Conservation (phyloP, 169 alveolate species). For the Eimeria zaria region DNA sequence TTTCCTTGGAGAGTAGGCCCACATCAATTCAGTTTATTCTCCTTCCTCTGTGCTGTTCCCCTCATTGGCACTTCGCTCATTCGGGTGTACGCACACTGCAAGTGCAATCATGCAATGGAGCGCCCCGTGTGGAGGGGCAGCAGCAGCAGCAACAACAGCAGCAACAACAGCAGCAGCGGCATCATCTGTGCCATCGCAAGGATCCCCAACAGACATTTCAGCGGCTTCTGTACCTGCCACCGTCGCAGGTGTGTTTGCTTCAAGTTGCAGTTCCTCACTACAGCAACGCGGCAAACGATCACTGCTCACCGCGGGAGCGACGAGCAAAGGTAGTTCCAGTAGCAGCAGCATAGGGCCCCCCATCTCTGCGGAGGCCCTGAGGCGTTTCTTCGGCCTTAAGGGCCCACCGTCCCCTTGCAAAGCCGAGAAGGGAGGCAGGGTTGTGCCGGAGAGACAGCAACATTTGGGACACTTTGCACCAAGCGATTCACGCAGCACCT, state of each 20-base stretch:
- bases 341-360: constrained; percentile 3
- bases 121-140: constrained; percentile 28
- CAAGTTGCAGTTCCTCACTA: background rate
- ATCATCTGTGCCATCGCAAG: constrained; percentile 5
- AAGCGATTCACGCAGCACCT: background rate
- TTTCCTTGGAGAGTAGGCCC: background rate
- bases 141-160: constrained; percentile 23
- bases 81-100: background rate
- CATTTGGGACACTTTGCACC: background rate
- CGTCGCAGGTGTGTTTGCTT: background rate
- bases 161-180: constrained; percentile 38
- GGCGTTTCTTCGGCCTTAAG: constrained; percentile 22
- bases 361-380: constrained; percentile 22
- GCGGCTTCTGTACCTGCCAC: constrained; percentile 14
- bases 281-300: background rate
- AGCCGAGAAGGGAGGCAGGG: background rate
- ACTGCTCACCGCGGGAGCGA: constrained; percentile 1
- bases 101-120: constrained; percentile 28
- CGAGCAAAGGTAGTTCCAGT: background rate
- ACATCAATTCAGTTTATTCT: background rate
- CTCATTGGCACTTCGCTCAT: background rate
- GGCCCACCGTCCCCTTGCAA: background rate
- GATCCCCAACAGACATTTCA: constrained; percentile 12
- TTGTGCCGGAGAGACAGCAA: background rate
- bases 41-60: background rate